Conservation (phyloP, 1,284 basidiomycete genomes). For the Irpex sp. region DNA sequence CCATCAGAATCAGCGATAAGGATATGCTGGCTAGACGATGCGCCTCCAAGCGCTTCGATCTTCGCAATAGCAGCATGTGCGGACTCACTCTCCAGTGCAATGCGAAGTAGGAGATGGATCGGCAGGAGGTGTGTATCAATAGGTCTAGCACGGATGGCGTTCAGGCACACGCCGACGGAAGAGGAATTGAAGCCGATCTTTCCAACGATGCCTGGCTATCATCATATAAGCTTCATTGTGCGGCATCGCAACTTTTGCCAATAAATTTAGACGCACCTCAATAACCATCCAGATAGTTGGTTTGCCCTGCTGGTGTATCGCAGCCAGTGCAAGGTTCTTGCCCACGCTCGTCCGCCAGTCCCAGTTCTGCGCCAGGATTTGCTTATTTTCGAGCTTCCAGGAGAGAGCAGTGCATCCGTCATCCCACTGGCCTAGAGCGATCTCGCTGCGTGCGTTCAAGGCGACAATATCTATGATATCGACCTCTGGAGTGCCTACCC, state of each 20-base stretch:
- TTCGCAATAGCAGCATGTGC: conserved; percentile 22
- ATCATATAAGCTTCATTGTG: background rate
- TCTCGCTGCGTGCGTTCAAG: conserved; percentile 32
- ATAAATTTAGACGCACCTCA: conserved; percentile 19
- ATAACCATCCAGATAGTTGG: conserved; percentile 33
- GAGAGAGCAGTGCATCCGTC: conserved; percentile 34
- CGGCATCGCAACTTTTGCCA: background rate
- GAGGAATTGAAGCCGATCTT: conserved; percentile 34
- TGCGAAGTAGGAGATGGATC: conserved; percentile 29
- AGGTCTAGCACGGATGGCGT: conserved; percentile 30
- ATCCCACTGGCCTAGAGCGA: conserved; percentile 30
- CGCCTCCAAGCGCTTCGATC: conserved; percentile 26
- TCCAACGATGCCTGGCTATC: conserved; percentile 32
- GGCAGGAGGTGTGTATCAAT: conserved; percentile 26
- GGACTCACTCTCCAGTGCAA: conserved; percentile 28
- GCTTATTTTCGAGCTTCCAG: conserved; percentile 22
- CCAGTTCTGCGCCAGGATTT: conserved; percentile 34
- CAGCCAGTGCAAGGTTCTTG: conserved; percentile 28
- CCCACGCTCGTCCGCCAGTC: conserved; percentile 31
- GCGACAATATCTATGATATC: conserved; percentile 29
- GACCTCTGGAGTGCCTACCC: conserved; percentile 17
- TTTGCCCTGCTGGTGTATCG: conserved; percentile 24
- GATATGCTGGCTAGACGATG: conserved; percentile 31
- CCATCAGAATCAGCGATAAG: conserved; percentile 27
- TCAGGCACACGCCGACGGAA: conserved; percentile 31